phyloP scores from a whole-genome alignment of 192 early-diverging fungal species.

The Backusella liffmaniae region DNA sequence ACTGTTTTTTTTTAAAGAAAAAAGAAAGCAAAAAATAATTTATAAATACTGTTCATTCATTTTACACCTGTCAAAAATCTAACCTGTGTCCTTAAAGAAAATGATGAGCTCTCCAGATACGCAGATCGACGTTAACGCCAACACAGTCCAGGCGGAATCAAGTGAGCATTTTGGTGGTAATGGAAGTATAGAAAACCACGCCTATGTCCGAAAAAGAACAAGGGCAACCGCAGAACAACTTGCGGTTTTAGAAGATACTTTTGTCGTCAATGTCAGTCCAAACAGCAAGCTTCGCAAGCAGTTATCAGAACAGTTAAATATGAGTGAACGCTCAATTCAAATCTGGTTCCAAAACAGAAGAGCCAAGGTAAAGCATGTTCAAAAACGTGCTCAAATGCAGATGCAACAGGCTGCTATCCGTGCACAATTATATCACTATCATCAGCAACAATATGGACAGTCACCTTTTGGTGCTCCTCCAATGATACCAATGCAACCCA shows the following conservation, averaged over 20 bases:
- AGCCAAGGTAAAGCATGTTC: slow-evolving; percentile 33
- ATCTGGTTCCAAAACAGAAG: slow-evolving; percentile 37
- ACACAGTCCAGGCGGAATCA: neutral
- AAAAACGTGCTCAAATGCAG: slow-evolving; percentile 33
- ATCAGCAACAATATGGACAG: slow-evolving; percentile 19
- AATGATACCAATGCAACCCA: slow-evolving; percentile 1
- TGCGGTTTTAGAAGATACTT: slow-evolving; percentile 68
- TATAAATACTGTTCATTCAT: neutral
- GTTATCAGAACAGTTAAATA: slow-evolving; percentile 62
- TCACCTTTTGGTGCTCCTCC: slow-evolving; percentile 8
- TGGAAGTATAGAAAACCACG: neutral
- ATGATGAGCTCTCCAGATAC: neutral
- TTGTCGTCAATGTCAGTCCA: slow-evolving; percentile 64
- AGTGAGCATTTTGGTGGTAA: neutral
- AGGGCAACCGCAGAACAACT: slow-evolving; percentile 67
- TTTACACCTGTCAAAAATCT: neutral
- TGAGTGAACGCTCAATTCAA: slow-evolving; percentile 51
- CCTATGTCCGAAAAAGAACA: slow-evolving; percentile 43
- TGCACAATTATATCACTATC: slow-evolving; percentile 31
- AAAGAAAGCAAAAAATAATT: neutral
- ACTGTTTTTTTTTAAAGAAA: neutral
- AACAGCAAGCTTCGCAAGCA: slow-evolving; percentile 62
- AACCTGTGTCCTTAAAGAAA: neutral
- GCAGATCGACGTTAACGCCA: neutral
- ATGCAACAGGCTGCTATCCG: slow-evolving; percentile 28